phyloP scores from a whole-genome alignment of 179 eudicot genomes.

The Silene noctiflora region DNA sequence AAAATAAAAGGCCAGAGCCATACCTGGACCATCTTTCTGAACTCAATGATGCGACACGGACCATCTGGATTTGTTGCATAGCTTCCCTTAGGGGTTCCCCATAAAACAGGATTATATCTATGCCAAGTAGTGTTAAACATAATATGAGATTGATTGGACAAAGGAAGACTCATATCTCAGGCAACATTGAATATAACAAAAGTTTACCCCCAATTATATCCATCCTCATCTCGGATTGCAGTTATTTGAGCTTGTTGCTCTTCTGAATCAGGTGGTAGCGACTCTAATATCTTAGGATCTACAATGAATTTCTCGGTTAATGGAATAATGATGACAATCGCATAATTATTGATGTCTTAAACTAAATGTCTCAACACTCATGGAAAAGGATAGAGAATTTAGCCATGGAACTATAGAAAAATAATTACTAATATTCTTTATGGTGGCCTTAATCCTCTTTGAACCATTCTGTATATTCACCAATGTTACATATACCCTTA shows the following conservation, averaged over 20 bases:
- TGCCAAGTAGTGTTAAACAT: slow-evolving; percentile 10
- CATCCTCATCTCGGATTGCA: slow-evolving; percentile 79
- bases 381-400: neutral
- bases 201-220: slow-evolving; percentile 95
- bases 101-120: slow-evolving; percentile 88
- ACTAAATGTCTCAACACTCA: neutral
- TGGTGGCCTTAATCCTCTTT: neutral
- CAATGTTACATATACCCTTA: neutral
- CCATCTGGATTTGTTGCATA: slow-evolving; percentile 92
- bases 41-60: slow-evolving; percentile 68
- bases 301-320: slow-evolving; percentile 23
- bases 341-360: neutral
- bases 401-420: neutral
- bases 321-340: neutral
- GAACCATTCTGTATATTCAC: neutral
- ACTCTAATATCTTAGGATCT: slow-evolving; percentile 61
- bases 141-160: neutral
- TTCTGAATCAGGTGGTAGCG: slow-evolving; percentile 86
- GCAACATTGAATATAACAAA: neutral
- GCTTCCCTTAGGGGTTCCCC: slow-evolving; percentile 99
- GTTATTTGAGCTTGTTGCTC: slow-evolving; percentile 87
- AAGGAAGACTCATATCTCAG: neutral
- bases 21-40: slow-evolving; percentile 94
- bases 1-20: slow-evolving; percentile 16
- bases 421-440: neutral